Evolutionary conservation across 345 rosid species (phyloP), one percentile per base, ranked within the genome.

Genomic region (Syzygium aromaticum): DNA sequence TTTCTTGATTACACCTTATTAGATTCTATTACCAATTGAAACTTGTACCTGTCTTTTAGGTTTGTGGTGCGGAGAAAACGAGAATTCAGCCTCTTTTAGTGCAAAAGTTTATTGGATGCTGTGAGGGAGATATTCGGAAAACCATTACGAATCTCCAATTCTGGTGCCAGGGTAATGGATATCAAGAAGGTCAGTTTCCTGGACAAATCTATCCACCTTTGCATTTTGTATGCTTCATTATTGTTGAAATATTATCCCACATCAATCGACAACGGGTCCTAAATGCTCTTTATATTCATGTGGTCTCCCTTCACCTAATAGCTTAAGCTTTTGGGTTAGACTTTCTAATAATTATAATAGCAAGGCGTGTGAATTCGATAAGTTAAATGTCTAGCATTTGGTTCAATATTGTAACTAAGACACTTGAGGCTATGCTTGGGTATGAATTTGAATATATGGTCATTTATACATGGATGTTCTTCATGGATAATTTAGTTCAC

Each of bases 131-230:
- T 95, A 95, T 95, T 77, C 93, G 97, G 88, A 96, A 93, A 93
- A 90, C 96, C 57, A 91, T 96, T 82, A 91, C 93, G 95, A 97
- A 95, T 88, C 93, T 95, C 87, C 98, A 95, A 87, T 95, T 96
- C 92, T 95, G 98, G 99, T 95, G 93, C 92, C 98, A 93, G 94
- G 95, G 95, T 84, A 91, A 91, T 88, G 89, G 84, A 88, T n/a
- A 77, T 86, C 78, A 59, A 86, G 90, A 92, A 96, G 98, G 99
- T 94, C 87, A 88, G 86, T 88, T 88, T 86, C 57, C 87, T 14
- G 38, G 38, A 54, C 33, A n/a, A 80, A 16, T 78, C 43, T 11
- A 73, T 46, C 25, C 51, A 27, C 83, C 52, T 83, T 23, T 53
- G 84, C 54, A 78, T 78, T 33, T 21, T 86, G 54, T 52, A 52